Evolutionary conservation across 2,329 filamentous ascomycete species (phyloP), one percentile per base, ranked within the genome.

Genomic region (Colletotrichum sp.): DNA sequence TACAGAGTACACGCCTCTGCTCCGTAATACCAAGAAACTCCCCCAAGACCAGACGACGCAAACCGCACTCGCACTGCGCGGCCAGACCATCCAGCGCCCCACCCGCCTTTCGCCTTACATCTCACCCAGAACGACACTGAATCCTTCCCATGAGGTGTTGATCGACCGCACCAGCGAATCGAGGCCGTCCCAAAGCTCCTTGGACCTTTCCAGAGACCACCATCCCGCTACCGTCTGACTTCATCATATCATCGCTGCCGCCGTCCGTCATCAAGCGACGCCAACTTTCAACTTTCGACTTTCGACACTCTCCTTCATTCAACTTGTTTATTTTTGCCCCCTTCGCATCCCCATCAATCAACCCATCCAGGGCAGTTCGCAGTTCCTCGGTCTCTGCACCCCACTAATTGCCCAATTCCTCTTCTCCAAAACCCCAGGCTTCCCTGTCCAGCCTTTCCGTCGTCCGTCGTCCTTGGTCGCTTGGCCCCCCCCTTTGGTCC

Each of bases 1-100:
- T 48, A 48, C 39, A 48, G 39, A 48, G 39, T n/a, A 48, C 43
- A 48, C 43, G 43, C 43, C 43, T 48, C n/a, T 52, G 60, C 63
- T 69, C 64, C 57, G 65, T 43, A 75, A 55, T 60, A 75, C 72
- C 72, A 67, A 72, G 68, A 43, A 52, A 16, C 43, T 26, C 71
- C 10, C 26, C 65, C 59, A 52, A 70, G 32, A 64, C 67, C 67
- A 55, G 67, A 71, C 67, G 36, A 61, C 52, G 55, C 52, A 61
- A n/a, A 55, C 64, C 24, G n/a, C 39, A 36, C 43, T 24, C 34
- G 32, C 32, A 61, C 67, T 36, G 67, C 67, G 67, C 67, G 55
- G 67, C 67, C 67, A 69, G 67, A 69, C 55, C 67, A 18, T 32
- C 15, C 55, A 55, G 34, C 21, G 55, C 32, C 67, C 34, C 36